Evolutionary conservation across 371 early-diverging fungal species (phyloP).

Genomic region (Mucor racemosus): DNA sequence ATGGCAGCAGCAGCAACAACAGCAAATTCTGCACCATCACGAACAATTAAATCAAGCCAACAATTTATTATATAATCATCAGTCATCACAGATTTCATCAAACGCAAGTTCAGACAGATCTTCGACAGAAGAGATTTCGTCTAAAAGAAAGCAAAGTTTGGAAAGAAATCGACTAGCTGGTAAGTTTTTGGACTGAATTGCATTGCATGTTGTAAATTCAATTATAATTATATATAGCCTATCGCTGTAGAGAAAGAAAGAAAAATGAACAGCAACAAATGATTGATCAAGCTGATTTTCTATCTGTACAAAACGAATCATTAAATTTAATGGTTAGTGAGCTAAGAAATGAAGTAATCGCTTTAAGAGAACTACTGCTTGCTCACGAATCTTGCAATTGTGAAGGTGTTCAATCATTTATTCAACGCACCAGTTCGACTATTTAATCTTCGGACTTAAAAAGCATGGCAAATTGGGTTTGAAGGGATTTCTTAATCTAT

Average conservation of each 20-base stretch:
- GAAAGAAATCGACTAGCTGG: constrained; percentile 24
- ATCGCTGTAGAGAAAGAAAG: constrained; percentile 17
- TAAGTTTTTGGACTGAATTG: background rate
- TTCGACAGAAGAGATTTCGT: background rate
- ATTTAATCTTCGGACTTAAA: background rate
- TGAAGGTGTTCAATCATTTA: constrained; percentile 14
- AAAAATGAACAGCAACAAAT: constrained; percentile 20
- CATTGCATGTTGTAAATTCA: background rate
- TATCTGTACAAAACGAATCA: constrained; percentile 11
- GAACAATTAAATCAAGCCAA: background rate
- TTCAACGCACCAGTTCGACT: constrained; percentile 3
- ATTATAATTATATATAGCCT: background rate
- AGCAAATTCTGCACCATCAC: background rate
- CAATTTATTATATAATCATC: background rate
- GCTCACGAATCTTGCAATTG: constrained; percentile 24
- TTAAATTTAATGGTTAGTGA: background rate
- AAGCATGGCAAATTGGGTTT: background rate
- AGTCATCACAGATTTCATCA: background rate
- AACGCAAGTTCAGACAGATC: background rate
- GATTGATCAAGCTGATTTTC: constrained; percentile 14
- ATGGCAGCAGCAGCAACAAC: background rate
- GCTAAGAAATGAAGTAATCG: constrained; percentile 12
- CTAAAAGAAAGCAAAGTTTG: constrained; percentile 12
- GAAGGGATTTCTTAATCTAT: background rate
- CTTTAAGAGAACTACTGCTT: constrained; percentile 14